phyloP scores from a whole-genome alignment of 148 eudicot species.

The Cornus kousa region DNA sequence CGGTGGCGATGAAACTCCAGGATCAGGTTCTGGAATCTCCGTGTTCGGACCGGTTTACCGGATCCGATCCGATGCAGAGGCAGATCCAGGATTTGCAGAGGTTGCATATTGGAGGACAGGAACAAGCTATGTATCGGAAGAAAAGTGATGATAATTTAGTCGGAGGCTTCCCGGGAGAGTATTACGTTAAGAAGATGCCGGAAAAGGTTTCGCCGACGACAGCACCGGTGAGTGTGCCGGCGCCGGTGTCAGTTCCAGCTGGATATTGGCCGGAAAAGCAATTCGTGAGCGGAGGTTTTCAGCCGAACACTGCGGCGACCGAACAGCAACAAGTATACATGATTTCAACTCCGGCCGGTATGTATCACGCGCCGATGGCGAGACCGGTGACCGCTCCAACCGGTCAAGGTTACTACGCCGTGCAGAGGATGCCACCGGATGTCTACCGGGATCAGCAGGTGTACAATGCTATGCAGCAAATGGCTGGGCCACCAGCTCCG shows the following conservation, averaged over 20 bases:
- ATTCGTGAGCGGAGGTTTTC: slow-evolving; percentile 31
- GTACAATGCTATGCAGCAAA: slow-evolving; percentile 27
- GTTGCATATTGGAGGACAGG: slow-evolving; percentile 51
- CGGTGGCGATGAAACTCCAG: slow-evolving; percentile 15
- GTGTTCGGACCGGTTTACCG: slow-evolving; percentile 27
- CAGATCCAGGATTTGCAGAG: slow-evolving; percentile 60
- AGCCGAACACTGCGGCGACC: slow-evolving; percentile 13
- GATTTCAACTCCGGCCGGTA: slow-evolving; percentile 50
- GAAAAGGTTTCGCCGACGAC: slow-evolving; percentile 32
- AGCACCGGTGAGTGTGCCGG: slow-evolving; percentile 19
- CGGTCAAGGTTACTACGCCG: slow-evolving; percentile 59
- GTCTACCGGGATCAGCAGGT: slow-evolving; percentile 56
- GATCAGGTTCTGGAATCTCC: slow-evolving; percentile 21
- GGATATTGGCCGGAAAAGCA: slow-evolving; percentile 45
- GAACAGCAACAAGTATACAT: slow-evolving; percentile 64
- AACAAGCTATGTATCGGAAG: slow-evolving; percentile 33
- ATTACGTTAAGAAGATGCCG: slow-evolving; percentile 30
- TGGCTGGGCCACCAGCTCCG: slow-evolving; percentile 4
- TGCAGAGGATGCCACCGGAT: slow-evolving; percentile 50
- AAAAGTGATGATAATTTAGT: slow-evolving; percentile 42
- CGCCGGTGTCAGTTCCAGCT: slow-evolving; percentile 22
- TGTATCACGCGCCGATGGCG: slow-evolving; percentile 54
- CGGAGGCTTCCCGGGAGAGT: slow-evolving; percentile 40
- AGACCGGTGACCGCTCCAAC: slow-evolving; percentile 44
- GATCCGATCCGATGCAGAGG: slow-evolving; percentile 44